Evolutionary conservation across 257 asterid species (phyloP).

Genomic region (Orobanche coerulescens): DNA sequence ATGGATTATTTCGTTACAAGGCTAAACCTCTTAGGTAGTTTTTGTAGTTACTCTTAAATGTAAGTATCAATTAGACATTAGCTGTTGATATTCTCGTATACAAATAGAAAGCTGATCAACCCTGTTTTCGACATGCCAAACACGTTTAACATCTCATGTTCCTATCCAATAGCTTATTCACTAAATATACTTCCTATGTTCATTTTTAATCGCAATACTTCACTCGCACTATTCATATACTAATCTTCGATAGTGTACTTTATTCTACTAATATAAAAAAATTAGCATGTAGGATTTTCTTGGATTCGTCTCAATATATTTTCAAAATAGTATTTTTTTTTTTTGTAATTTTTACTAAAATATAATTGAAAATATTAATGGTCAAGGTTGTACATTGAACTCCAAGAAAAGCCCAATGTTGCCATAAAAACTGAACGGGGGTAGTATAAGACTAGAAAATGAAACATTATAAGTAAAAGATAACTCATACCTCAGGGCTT

Average conservation of each 20-base stretch:
- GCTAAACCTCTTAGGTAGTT: not conserved
- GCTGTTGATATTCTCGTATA: not conserved
- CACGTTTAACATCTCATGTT: not conserved
- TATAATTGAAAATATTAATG: no score
- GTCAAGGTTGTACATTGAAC: no score
- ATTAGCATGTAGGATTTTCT: no score
- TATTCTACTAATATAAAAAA: no score
- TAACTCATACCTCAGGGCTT: conserved; percentile 64
- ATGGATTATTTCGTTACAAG: not conserved
- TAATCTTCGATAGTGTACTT: no score
- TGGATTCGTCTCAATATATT: no score
- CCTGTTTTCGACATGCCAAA: not conserved
- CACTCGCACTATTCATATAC: no score
- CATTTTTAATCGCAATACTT: no score
- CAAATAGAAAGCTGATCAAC: not conserved
- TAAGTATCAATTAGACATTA: not conserved
- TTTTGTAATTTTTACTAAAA: no score
- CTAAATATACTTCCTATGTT: not conserved
- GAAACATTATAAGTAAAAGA: not conserved
- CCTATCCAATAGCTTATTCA: not conserved
- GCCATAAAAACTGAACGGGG: no score
- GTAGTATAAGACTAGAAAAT: not conserved
- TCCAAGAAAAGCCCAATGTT: no score
- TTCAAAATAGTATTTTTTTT: no score
- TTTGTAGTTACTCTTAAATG: not conserved